These are phyloP conservation scores for Kluyveromyces sp. DNA, from an alignment of 1,139 yeast species.

Conservation along the genomic window DNA sequence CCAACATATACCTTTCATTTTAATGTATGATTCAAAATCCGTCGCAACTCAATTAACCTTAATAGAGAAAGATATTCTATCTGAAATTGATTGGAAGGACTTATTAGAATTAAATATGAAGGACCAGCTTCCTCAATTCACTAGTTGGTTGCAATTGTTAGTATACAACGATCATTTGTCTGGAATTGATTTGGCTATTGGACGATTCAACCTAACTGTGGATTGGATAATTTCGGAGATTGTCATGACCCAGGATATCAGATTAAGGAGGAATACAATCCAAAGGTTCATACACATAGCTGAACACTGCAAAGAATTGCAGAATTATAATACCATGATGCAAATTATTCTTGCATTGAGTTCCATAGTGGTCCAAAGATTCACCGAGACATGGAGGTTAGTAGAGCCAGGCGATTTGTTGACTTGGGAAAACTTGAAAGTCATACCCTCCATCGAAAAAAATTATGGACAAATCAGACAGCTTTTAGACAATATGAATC, in stretches of 20 bases:
- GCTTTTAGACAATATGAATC: constrained; percentile 53
- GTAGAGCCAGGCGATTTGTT: constrained; percentile 49
- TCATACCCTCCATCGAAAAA: constrained; percentile 54
- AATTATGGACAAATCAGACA: constrained; percentile 60
- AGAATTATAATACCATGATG: constrained; percentile 81
- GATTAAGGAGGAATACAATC: constrained; percentile 57
- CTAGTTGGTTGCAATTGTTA: constrained; percentile 78
- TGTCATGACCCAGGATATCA: constrained; percentile 52
- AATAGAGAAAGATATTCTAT: constrained; percentile 75
- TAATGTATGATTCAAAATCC: constrained; percentile 57
- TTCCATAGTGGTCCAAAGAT: constrained; percentile 55
- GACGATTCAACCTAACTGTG: constrained; percentile 81
- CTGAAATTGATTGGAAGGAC: constrained; percentile 90
- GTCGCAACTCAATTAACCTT: constrained; percentile 77
- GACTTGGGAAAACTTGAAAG: constrained; percentile 58
- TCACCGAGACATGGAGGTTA: constrained; percentile 68
- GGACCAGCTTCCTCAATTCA: constrained; percentile 58
- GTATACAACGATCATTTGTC: constrained; percentile 51
- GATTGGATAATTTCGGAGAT: constrained; percentile 92
- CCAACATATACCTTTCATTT: constrained; percentile 70
- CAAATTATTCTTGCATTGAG: constrained; percentile 79
- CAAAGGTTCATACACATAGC: constrained; percentile 83
- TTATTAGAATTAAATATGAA: constrained; percentile 73
- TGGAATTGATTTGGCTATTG: constrained; percentile 78
- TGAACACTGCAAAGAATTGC: constrained; percentile 57